These are phyloP conservation scores for Moringa oleifera DNA, from an alignment of 345 rosid species.

Conservation along the genomic window DNA sequence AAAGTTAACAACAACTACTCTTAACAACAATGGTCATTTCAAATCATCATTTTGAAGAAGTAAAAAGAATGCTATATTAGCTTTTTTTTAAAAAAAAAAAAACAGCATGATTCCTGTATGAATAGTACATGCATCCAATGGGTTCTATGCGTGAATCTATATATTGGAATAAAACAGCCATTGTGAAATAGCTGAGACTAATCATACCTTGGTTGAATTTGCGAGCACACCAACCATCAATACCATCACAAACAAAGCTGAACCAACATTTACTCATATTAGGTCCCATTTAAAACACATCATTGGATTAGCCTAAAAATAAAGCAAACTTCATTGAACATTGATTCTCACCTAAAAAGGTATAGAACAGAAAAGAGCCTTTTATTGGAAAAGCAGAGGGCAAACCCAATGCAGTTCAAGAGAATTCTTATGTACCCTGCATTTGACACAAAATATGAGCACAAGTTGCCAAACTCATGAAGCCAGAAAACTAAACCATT, in stretches of 20 bases:
- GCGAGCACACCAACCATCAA: conserved; percentile 97
- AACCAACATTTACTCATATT: conserved; percentile 16
- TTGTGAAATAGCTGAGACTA: too few relatives aligned
- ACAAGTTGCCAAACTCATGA: background rate
- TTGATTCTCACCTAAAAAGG: conserved; percentile 51
- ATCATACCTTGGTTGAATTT: conserved; percentile 83
- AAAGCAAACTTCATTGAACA: background rate
- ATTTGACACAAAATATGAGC: conserved; percentile 12
- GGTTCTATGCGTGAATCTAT: background rate
- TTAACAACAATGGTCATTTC: background rate
- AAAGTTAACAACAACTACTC: background rate
- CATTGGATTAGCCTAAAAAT: background rate
- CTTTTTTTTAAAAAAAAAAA: too few relatives aligned
- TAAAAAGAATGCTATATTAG: too few relatives aligned
- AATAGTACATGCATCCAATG: background rate
- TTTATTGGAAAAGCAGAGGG: conserved; percentile 75
- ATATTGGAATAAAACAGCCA: too few relatives aligned
- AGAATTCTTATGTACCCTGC: conserved; percentile 75
- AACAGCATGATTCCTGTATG: background rate
- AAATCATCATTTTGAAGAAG: too few relatives aligned
- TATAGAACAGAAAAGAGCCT: conserved; percentile 65
- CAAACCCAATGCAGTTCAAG: conserved; percentile 76
- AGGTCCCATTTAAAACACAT: conserved; percentile 7
- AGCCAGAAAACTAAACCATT: background rate
- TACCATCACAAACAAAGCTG: conserved; percentile 91